Conservation (phyloP, 176 grass and related monocot genomes). For the Bothriochloa decipiens region DNA sequence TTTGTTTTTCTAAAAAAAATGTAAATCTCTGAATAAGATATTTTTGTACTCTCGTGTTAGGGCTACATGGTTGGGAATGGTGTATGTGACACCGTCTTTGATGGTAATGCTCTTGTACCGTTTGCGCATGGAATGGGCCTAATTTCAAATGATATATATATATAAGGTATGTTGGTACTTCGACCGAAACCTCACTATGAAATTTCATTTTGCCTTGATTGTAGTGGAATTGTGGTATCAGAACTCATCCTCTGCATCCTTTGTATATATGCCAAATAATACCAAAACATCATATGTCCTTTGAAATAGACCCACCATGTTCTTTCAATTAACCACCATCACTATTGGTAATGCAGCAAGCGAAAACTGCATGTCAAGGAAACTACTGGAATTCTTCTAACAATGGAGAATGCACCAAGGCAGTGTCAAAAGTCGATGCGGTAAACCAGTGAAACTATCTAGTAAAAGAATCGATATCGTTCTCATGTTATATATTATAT, state of each 20-base stretch:
- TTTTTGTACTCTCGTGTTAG: slow-evolving; percentile 31
- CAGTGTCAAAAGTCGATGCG: slow-evolving; percentile 51
- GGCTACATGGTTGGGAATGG: slow-evolving; percentile 97
- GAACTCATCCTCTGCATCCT: background rate
- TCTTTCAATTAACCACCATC: slow-evolving; percentile 16
- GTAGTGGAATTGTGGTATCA: background rate
- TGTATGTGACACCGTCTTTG: slow-evolving; percentile 70
- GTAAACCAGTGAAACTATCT: slow-evolving; percentile 44
- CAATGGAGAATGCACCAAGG: slow-evolving; percentile 35
- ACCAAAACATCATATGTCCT: background rate
- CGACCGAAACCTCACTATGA: background rate
- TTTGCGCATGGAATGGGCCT: slow-evolving; percentile 94
- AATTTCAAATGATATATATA: slow-evolving; percentile 75
- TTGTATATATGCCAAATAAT: background rate
- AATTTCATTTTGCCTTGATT: background rate
- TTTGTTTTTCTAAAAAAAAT: background rate
- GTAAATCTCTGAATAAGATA: background rate
- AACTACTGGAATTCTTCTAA: slow-evolving; percentile 73
- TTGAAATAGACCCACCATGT: background rate
- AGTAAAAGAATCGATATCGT: background rate
- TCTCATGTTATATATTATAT: slow-evolving; percentile 11
- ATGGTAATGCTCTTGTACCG: slow-evolving; percentile 95
- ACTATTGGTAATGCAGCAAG: slow-evolving; percentile 56
- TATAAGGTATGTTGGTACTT: slow-evolving; percentile 54
- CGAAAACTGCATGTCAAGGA: slow-evolving; percentile 60